phyloP scores from a whole-genome alignment of 768 basidiomycete species.

The Lactarius deliciosus region DNA sequence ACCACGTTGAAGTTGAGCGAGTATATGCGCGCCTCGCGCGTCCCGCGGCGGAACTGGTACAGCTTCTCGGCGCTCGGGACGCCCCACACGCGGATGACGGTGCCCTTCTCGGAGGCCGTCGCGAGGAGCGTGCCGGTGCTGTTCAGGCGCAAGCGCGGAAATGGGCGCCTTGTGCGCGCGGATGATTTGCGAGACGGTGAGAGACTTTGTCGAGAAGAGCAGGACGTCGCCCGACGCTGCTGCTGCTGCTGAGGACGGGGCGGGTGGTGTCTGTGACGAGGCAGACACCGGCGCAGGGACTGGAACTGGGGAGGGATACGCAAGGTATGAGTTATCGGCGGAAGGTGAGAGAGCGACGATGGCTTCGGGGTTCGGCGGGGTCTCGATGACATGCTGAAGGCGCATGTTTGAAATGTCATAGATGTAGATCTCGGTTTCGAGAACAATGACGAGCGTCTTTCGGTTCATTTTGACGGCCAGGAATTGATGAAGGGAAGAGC shows the following conservation, averaged over 20 bases:
- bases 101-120: constrained; percentile 92
- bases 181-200: constrained; percentile 92
- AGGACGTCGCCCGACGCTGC: constrained; percentile 81
- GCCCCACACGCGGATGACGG: constrained; percentile 93
- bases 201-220: constrained; percentile 88
- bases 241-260: constrained; percentile 34
- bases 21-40: constrained; percentile 81
- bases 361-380: constrained; percentile 92
- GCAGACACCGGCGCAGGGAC: constrained; percentile 61
- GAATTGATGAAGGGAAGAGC: constrained; percentile 95
- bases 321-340: constrained; percentile 90
- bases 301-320: constrained; percentile 93
- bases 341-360: constrained; percentile 95
- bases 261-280: constrained; percentile 41
- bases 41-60: constrained; percentile 93
- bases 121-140: constrained; percentile 86
- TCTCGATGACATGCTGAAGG: constrained; percentile 95
- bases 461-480: constrained; percentile 98
- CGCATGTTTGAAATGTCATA: constrained; percentile 99
- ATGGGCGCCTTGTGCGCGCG: constrained; percentile 96
- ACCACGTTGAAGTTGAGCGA: constrained; percentile 84
- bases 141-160: constrained; percentile 80
- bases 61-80: constrained; percentile 90
- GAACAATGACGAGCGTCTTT: constrained; percentile 91
- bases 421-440: constrained; percentile 98